These are phyloP conservation scores for Heterobasidion occidentale DNA, from an alignment of 1,284 basidiomycete genomes.

Conservation along the genomic window DNA sequence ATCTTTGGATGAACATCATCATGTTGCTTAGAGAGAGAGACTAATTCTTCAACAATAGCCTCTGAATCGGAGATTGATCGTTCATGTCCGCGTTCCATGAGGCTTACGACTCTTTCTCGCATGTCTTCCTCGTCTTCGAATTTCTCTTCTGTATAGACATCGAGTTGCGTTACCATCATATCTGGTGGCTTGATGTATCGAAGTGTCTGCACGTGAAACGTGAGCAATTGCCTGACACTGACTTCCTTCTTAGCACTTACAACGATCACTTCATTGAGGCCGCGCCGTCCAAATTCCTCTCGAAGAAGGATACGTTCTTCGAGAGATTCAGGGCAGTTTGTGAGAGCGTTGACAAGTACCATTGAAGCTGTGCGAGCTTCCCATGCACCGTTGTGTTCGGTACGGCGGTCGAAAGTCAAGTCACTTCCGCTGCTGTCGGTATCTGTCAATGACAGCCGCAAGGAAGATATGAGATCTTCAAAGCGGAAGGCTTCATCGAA, in stretches of 20 bases:
- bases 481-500: conserved; percentile 77
- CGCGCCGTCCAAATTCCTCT: conserved; percentile 75
- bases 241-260: conserved; percentile 36
- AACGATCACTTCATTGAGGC: conserved; percentile 76
- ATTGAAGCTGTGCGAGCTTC: conserved; percentile 74
- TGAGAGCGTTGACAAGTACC: conserved; percentile 76
- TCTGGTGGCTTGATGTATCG: conserved; percentile 76
- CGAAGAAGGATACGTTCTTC: conserved; percentile 75
- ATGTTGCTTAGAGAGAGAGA: conserved; percentile 37
- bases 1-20: conserved; percentile 47
- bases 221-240: neutral
- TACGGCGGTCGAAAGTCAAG: conserved; percentile 18
- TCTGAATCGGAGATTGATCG: conserved; percentile 40
- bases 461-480: conserved; percentile 61
- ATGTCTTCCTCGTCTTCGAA: conserved; percentile 85
- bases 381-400: conserved; percentile 68
- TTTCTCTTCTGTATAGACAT: conserved; percentile 81
- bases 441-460: conserved; percentile 46
- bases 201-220: conserved; percentile 40
- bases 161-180: conserved; percentile 62
- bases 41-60: conserved; percentile 44
- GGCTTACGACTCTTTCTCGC: conserved; percentile 47
- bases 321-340: conserved; percentile 67
- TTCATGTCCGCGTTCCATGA: conserved; percentile 32
- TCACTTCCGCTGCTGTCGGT: conserved; percentile 23